These are phyloP conservation scores for Melocanna baccifera DNA, from an alignment of 176 grass and related monocot species.

Conservation along the genomic window DNA sequence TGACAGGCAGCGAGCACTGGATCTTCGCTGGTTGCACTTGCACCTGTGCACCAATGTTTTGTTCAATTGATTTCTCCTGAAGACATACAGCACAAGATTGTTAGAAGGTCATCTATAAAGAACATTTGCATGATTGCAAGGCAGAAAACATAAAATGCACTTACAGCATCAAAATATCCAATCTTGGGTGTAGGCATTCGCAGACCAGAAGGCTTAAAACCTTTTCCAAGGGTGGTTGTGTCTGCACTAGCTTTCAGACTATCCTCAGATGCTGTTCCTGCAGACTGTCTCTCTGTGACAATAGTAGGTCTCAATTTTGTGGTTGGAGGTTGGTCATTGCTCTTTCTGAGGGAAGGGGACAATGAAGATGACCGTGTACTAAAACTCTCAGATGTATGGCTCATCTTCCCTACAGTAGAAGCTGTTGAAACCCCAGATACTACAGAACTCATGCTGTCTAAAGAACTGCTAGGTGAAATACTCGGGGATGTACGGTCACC, in stretches of 20 bases:
- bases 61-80: constrained; percentile 56
- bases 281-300: not conserved
- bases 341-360: constrained; percentile 36
- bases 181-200: constrained; percentile 68
- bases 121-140: not conserved
- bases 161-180: constrained; percentile 86
- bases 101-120: constrained; percentile 24
- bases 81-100: not conserved
- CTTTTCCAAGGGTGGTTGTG: constrained; percentile 27
- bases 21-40: constrained; percentile 27
- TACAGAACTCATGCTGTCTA: constrained; percentile 71
- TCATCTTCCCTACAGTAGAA: constrained; percentile 38
- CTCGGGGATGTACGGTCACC: constrained; percentile 21
- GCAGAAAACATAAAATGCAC: constrained; percentile 17
- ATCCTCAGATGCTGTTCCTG: constrained; percentile 14
- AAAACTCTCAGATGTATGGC: constrained; percentile 29
- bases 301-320: constrained; percentile 5
- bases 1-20: not conserved
- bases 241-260: not conserved
- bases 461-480: constrained; percentile 74
- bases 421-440: constrained; percentile 49
- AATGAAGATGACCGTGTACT: constrained; percentile 38
- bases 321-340: constrained; percentile 15
- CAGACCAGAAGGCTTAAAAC: constrained; percentile 65
- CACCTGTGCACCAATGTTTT: constrained; percentile 16